phyloP scores from a whole-genome alignment of 108 stramenopile species.

The Pseudonitzschia multiseries region DNA sequence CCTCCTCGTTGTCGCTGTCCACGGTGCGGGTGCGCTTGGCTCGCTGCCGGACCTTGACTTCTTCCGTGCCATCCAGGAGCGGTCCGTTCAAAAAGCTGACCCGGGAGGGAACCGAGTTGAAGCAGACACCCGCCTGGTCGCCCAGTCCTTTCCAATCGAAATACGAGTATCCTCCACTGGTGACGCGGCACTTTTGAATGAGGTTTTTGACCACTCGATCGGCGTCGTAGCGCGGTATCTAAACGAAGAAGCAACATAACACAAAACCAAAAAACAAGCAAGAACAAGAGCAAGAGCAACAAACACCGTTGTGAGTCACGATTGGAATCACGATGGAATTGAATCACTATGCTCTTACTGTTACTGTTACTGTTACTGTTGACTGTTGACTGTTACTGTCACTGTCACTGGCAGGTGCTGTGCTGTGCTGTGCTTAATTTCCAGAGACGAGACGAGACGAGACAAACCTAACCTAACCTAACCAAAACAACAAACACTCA shows the following conservation, averaged over 20 bases:
- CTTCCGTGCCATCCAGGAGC: constrained; percentile 35
- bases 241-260: background rate
- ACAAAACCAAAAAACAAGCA: background rate
- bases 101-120: constrained; percentile 68
- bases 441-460: too few relatives aligned
- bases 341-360: background rate
- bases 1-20: constrained; percentile 57
- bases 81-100: constrained; percentile 76
- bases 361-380: too few relatives aligned
- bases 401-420: too few relatives aligned
- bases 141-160: constrained; percentile 79
- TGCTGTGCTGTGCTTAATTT: too few relatives aligned
- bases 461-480: too few relatives aligned
- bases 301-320: too few relatives aligned
- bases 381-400: too few relatives aligned
- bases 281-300: background rate
- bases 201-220: constrained; percentile 52
- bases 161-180: constrained; percentile 19
- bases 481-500: constrained; percentile 39
- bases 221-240: constrained; percentile 87
- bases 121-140: constrained; percentile 68
- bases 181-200: constrained; percentile 44
- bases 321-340: too few relatives aligned
- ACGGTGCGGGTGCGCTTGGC: constrained; percentile 26
- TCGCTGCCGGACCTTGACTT: constrained; percentile 54